Base-by-base conservation (phyloP, 148 eudicot species). In the Persicaria maculosa region DNA sequence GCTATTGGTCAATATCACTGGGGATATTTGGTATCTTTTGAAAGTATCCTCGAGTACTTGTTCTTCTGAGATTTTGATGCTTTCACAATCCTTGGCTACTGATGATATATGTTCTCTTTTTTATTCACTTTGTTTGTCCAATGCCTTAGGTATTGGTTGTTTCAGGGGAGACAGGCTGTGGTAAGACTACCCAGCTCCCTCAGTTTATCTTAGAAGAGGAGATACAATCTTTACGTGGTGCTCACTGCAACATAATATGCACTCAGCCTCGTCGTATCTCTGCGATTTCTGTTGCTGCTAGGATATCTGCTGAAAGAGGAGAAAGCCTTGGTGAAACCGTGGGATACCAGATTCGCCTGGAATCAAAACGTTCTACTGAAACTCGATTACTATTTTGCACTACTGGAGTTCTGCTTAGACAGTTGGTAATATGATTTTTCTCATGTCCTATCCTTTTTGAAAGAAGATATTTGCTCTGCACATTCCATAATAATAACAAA, bases 161-260 rank as follows among this genome's bases (percentile, higher is more conserved):
- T 68, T 94, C 98, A n/a, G 98, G 98, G 80, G 98, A 94, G 87
- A 94, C 98, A 44, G 98, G 98, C 44, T 94, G 98, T 85, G 98
- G 98, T 65, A 94, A 94, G 84, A 94, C 98, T 52, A 94, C 98
- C 50, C 97, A 92, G 82, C 93, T 94, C 68, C 97, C 97, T 73
- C 98, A 94, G 58, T 92, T 90, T 79, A 91, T 94, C 81, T 80
- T 94, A 59, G 98, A 92, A 81, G 92, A 94, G 75, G 90, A 92
- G 87, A 88, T 94, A 79, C 88, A 93, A 45, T 84, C 84, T 50
- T 79, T 90, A 55, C 89, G 85, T 61, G 98, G 98, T 77, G 85
- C 88, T 71, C 80, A 81, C 78, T 94, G 98, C 82, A 94, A 74
- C 78, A 94, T 94, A 74, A 84, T 94, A 64, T 94, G 98, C 85